Percentiles rank a stretch among this genome's conserved stretches.
Evolutionary conservation across 2,329 filamentous ascomycete genomes (phyloP).

Genomic region (Aureobasidium uvarum): DNA sequence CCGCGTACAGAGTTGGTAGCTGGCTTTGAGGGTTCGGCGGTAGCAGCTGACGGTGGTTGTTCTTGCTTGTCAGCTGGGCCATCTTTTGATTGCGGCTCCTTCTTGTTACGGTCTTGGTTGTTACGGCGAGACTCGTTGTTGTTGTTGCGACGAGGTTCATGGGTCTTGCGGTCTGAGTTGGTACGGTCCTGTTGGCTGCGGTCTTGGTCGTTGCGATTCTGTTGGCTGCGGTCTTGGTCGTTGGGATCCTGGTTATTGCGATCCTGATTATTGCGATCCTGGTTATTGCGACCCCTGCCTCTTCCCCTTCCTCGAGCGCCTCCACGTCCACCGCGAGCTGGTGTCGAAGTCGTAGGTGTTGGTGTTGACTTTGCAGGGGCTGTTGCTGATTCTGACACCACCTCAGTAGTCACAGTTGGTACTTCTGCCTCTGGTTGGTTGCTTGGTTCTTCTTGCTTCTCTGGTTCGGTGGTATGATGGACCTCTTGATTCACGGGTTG

Average conservation of each 20-base stretch:
- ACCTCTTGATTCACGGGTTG: constrained; percentile 21
- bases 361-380: constrained; percentile 27
- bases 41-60: constrained; percentile 14
- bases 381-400: background rate
- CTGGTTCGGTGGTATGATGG: constrained; percentile 23
- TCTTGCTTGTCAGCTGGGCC: background rate
- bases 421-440: constrained; percentile 9
- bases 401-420: background rate
- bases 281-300: constrained; percentile 22
- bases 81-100: background rate
- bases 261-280: background rate
- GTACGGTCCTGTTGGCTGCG: background rate
- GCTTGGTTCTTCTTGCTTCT: constrained; percentile 28
- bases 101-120: background rate
- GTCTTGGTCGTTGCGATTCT: background rate
- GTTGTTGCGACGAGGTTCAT: constrained; percentile 23
- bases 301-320: constrained; percentile 22
- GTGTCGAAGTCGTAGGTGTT: constrained; percentile 23
- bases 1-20: constrained; percentile 36
- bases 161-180: constrained; percentile 17
- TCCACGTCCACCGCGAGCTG: constrained; percentile 6
- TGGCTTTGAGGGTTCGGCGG: constrained; percentile 32
- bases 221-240: background rate
- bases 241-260: background rate
- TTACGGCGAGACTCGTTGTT: background rate